A percentile compares a stretch with the other conserved stretches of the same genome.
Conservation (phyloP, 495 filamentous ascomycete species). For the Pseudoneurospora amorphoporcata region DNA sequence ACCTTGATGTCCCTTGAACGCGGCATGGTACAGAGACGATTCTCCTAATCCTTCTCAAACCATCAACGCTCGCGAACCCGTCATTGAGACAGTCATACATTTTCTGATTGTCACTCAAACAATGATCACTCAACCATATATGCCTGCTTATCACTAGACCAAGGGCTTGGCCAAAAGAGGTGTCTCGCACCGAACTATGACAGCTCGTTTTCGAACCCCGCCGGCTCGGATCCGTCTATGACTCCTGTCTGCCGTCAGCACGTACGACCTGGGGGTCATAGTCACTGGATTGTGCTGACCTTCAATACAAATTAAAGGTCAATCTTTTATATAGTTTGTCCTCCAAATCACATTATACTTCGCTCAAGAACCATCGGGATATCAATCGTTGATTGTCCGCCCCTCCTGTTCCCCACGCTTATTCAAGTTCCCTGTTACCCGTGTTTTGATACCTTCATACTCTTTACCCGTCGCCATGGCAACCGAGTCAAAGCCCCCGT, state of each 20-base stretch:
- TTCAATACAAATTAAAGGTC: background rate
- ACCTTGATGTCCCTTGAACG: background rate
- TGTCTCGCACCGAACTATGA: background rate
- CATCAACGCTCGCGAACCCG: background rate
- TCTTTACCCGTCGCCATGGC: conserved; percentile 4
- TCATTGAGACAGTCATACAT: background rate
- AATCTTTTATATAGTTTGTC: background rate
- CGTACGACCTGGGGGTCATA: background rate
- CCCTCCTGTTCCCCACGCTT: background rate
- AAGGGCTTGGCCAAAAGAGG: background rate
- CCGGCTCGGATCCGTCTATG: background rate
- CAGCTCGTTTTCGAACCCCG: background rate
- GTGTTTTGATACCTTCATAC: background rate
- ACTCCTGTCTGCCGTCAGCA: background rate
- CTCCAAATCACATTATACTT: background rate
- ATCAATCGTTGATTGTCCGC: background rate
- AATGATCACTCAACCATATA: background rate
- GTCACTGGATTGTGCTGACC: background rate
- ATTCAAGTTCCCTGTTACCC: background rate
- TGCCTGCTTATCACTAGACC: background rate
- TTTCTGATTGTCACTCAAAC: background rate
- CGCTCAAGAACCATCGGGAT: background rate
- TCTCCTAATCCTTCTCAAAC: background rate
- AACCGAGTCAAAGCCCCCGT: conserved; percentile 28
- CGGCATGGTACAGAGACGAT: background rate